Conservation (phyloP, 2,329 filamentous ascomycete genomes). For the Lachnellula arida region DNA sequence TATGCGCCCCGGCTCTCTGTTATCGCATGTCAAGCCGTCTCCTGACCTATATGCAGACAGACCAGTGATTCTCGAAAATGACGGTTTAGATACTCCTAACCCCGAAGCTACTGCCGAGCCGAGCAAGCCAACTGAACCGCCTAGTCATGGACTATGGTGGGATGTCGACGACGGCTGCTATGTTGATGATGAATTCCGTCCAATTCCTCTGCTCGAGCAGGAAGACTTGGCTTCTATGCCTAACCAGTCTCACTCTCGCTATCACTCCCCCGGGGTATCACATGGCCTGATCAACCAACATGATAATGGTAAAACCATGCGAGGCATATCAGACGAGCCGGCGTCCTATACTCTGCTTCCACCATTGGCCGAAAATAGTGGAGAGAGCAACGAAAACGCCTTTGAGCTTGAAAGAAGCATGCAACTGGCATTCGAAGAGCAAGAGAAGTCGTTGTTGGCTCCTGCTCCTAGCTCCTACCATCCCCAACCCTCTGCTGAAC, state of each 20-base stretch:
- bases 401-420: conserved; percentile 14
- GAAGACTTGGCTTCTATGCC: conserved; percentile 16
- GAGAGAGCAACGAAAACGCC: conserved; percentile 15
- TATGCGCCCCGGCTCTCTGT: neutral
- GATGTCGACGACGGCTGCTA: conserved; percentile 5
- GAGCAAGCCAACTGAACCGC: too few relatives aligned
- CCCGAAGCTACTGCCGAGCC: too few relatives aligned
- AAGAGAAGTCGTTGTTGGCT: too few relatives aligned
- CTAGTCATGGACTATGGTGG: too few relatives aligned
- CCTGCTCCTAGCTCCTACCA: too few relatives aligned
- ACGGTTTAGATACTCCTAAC: neutral
- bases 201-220: conserved; percentile 8
- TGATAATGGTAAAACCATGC: conserved; percentile 12
- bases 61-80: conserved; percentile 10
- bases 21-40: neutral
- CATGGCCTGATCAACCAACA: conserved; percentile 11
- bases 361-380: conserved; percentile 13
- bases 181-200: conserved; percentile 11
- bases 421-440: too few relatives aligned
- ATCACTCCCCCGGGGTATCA: neutral
- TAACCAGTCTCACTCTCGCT: neutral
- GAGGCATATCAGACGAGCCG: conserved; percentile 13
- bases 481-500: too few relatives aligned
- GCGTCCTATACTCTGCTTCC: conserved; percentile 12
- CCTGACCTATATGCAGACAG: conserved; percentile 5